phyloP scores from a whole-genome alignment of 2,329 filamentous ascomycete species.

The Tolypocladium endophyticum region DNA sequence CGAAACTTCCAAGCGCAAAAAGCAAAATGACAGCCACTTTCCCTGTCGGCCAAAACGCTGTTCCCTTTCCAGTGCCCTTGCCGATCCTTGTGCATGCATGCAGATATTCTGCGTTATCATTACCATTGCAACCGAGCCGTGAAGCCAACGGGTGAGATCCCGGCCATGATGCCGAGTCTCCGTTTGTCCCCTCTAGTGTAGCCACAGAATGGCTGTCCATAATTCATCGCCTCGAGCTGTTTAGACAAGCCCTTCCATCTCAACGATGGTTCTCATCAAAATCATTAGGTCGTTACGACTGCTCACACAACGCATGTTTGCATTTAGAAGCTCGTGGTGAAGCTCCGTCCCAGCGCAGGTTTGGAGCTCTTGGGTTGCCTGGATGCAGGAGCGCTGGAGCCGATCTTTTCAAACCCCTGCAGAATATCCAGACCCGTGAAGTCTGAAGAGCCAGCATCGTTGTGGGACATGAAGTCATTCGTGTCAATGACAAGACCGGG shows the following conservation, averaged over 20 bases:
- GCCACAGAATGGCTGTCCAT: background rate
- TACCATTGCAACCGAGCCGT: conserved; percentile 18
- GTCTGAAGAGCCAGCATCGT: conserved; percentile 44
- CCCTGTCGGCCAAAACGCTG: background rate
- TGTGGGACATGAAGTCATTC: conserved; percentile 30
- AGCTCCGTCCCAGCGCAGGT: conserved; percentile 19
- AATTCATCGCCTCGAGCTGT: background rate
- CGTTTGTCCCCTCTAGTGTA: background rate
- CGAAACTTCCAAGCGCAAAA: conserved; percentile 9
- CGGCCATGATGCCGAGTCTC: conserved; percentile 1
- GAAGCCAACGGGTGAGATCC: conserved; percentile 15
- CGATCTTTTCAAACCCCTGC: conserved; percentile 68
- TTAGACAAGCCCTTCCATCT: background rate
- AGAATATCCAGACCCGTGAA: conserved; percentile 57
- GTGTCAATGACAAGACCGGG: conserved; percentile 21
- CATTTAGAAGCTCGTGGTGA: conserved; percentile 19
- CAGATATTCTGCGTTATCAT: conserved; percentile 16
- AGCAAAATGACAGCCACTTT: background rate
- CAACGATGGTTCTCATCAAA: conserved; percentile 4
- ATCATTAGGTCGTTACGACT: conserved; percentile 11
- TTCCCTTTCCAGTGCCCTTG: background rate
- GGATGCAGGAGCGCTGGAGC: conserved; percentile 29
- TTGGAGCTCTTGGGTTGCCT: conserved; percentile 18
- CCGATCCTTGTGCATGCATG: conserved; percentile 6
- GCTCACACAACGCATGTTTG: conserved; percentile 1